Base-by-base conservation (phyloP, 331 rosid species). In the Rhamnella rubrinervis region DNA sequence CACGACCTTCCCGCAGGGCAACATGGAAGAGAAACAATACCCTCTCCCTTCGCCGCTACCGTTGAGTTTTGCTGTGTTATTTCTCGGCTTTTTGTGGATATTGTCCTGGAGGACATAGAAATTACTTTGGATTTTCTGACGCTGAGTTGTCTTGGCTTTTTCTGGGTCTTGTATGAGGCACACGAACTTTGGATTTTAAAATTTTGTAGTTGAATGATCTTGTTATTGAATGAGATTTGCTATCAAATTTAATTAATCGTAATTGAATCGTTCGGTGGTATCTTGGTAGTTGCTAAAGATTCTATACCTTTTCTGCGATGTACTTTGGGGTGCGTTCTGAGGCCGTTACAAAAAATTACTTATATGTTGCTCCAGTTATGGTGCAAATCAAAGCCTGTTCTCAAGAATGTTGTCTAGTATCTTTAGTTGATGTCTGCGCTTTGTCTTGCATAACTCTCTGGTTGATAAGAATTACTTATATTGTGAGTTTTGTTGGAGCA, bases 1-100 rank as follows among this genome's bases (percentile, higher is more conserved):
- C 63, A 2, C 82, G 95, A 6, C 97, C 97, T n/a, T 90, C 97
- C 14, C 95, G 92, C 81, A 81, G 97, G 74, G 97, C 92, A 15
- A 91, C 82, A 66, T 91, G 97, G 95, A 91, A 91, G 92, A 81
- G 88, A 65, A 86, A 91, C 89, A 88, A 86, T 59, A 79, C 95
- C 3, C 80, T 91, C 35, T 88, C 95, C 35, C 90, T 88, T 2
- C 90, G 82, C 4, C 95, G 95, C 1, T 91, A 91, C 72, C 95
- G 97, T 15, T 88, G 60, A 85, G 57, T 66, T 71, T 21, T 37
- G 17, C 2, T 9, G 3, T 23, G 16, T 57, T 41, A 14, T 44
- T 61, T 47, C 10, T 66, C 14, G 46, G 71, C 59, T 23, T 23
- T 23, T 23, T 23, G 23, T 31, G 35, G 35, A 31, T 31, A 3